Base-by-base conservation (phyloP, 2,329 filamentous ascomycete species). In the Pseudocercospora fuligena region DNA sequence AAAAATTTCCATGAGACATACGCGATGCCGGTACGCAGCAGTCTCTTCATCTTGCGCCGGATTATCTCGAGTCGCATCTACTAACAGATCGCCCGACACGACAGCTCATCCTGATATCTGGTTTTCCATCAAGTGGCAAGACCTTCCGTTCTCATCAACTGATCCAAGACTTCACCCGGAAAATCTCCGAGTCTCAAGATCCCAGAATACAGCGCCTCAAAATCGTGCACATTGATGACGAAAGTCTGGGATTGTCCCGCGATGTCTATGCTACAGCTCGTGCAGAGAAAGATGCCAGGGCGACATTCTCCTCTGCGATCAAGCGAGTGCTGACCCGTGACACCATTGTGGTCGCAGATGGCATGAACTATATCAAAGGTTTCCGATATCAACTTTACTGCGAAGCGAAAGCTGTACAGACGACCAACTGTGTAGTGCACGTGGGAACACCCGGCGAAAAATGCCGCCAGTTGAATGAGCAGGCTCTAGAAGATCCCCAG, bases 381-480 rank as follows among this genome's bases (percentile, higher is more conserved):
- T 95, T 92, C 87, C 86, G 92, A 58, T 96, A 96, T 78, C 92
- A 96, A 82, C 83, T 96, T 23, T 90, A 90, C 78, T 94, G 92
- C 81, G 92, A 95, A 80, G 88, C 92, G 43, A 95, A 95, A 80
- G 92, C 92, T 57, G 81, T 92, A 62, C 83, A 89, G 69, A 95
- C 92, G 3, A 87, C 90, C 2, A 91, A 87, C 78, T 93, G 90
- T 74, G 88, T 95, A 64, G 82, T 95, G 77, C 86, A 89, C 73
- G 79, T 88, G 72, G 87, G 86, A 36, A 87, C 86, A 5, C 84
- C 84, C 2, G 77, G 83, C 63, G 84, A 85, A 11, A 82, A 83
- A 72, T 88, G 87, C 74, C 79, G 84, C 65, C 80, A 84, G 61
- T 83, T 90, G 69, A 94, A 94, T 75, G 84, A 88, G 8, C 29